Base-by-base conservation (phyloP, 208 protist genomes). In the Lotmaria passim region DNA sequence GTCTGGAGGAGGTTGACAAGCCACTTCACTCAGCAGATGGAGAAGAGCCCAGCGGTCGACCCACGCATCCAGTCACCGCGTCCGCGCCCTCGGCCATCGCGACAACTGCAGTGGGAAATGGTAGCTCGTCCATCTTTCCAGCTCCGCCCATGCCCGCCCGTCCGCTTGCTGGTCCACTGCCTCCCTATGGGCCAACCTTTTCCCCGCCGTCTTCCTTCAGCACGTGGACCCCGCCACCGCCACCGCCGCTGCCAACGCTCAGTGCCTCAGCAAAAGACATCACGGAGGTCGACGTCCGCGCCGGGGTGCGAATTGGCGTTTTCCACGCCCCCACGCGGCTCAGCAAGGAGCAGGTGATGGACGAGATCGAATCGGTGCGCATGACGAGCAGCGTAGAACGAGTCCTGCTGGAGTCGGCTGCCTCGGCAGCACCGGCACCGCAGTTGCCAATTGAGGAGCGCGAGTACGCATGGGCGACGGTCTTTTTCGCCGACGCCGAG, bases 291-390 rank as follows among this genome's bases (percentile, higher is more conserved):
- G 71, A 77, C 23, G 63, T 77, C 47, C 71, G 71, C 7, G 71
- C 63, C 14, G 71, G 71, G 4, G 51, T 77, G 38, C 71, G 71
- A 21, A 43, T 77, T 31, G 71, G 71, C 21, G 63, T 77, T 2
- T 71, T 51, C 31, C 56, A 63, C 2, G 63, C 71, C 11, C 7
- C 62, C 19, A 71, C 39, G 2, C 63, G 26, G 3, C 57, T 77
- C 7, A 77, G 56, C 63, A 70, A 66, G 48, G 71, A 77, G 41
- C 71, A 77, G 48, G 63, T 77, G 47, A 77, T 77, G 71, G 71
- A 77, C 50, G 71, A 77, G 56, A 50, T 77, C 38, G 71, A 77
- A 56, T 77, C 71, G 63, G 71, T 77, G 38, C 71, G 71, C 39
- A 77, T 77, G 71, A 77, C 71, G 1, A 70, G 71, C 33, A 67